Evolutionary conservation across 225 moss, liverwort and hornwort genomes (phyloP).

Genomic region (Rhytidiadelphus loreus): DNA sequence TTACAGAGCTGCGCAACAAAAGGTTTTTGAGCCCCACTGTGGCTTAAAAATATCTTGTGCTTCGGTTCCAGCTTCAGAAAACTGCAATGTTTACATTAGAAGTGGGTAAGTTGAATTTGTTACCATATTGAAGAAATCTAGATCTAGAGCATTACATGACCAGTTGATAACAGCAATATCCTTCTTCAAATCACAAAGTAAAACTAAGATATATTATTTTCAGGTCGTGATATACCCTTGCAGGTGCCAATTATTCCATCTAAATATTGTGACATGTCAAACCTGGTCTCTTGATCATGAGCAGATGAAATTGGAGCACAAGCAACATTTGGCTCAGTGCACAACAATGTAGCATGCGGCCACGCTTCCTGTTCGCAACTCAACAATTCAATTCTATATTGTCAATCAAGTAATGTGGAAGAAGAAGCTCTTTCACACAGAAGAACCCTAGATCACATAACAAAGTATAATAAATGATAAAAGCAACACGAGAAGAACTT

Average conservation of each 20-base stretch:
- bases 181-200: neutral
- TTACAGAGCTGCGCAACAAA: neutral
- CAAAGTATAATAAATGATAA: neutral
- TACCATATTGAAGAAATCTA: neutral
- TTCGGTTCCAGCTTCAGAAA: neutral
- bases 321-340: neutral
- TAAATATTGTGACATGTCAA: neutral
- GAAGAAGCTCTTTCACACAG: neutral
- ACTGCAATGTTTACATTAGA: neutral
- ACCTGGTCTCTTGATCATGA: neutral
- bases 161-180: neutral
- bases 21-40: neutral
- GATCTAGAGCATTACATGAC: neutral
- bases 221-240: neutral
- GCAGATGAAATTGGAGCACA: neutral
- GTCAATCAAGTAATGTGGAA: neutral
- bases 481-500: neutral
- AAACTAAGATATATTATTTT: neutral
- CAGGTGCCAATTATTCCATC: neutral
- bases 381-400: neutral
- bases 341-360: neutral
- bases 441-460: neutral
- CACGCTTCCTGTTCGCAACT: neutral
- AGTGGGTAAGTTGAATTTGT: neutral
- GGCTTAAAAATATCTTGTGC: neutral